Evolutionary conservation across 192 early-diverging fungal genomes (phyloP), one percentile per base, ranked within the genome.

Genomic region (Umbelopsis vinacea): DNA sequence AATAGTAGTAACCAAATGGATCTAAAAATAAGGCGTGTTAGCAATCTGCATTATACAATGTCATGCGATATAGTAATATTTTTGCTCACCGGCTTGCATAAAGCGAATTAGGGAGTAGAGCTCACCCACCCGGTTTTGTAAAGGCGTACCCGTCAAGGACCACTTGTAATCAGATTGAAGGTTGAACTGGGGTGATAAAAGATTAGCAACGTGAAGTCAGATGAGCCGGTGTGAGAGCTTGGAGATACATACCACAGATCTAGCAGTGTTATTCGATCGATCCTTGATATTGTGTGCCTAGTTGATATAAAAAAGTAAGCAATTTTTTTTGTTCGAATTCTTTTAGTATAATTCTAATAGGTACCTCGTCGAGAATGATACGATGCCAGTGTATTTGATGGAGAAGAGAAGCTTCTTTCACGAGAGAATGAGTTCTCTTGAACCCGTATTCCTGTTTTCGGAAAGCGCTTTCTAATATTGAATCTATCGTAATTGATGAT

Each of bases 81-180:
- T n/a, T 43, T 43, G 40, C 40, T 43, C 78, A 85, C 81, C 83
- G 7, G 89, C 81, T 71, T 94, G 87, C 83, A 95, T 88, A 71
- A 98, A 92, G 7, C 95, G 88, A 78, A 98, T 94, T 26, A 96
- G 86, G 7, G 93, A 93, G 76, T 94, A 98, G 33, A 98, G 83
- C 81, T 98, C 96, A 46, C 95, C 96, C 9, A 98, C 92, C 14
- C 94, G 88, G 76, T 98, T 98, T 67, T 98, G 96, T 76, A 98
- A 82, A 14, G 94, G 94, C 19, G 96, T 98, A 7, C 96, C 96
- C 5, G 90, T 91, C n/a, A 98, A 80, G 4, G 86, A 89, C 96
- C 96, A 98, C 14, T 87, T 89, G 68, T 79, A 84, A 17, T 90
- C 69, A 23, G 85, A 70, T 4, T 88, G 69, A 19, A 98, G 82